Conservation (phyloP, 768 basidiomycete genomes). For the Leccinum uliginosum region DNA sequence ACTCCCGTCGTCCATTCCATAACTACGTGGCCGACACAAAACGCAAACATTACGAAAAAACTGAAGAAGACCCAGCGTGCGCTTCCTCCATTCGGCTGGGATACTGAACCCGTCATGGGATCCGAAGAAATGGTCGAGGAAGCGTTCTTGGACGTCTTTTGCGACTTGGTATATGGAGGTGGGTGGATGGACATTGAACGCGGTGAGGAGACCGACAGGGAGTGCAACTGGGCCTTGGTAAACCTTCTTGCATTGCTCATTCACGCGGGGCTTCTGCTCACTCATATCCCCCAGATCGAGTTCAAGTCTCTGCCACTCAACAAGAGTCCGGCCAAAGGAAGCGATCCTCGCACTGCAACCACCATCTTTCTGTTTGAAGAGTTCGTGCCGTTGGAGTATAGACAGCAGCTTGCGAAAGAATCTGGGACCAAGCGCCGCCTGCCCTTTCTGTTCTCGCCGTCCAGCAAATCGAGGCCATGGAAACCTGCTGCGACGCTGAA, state of each 20-base stretch:
- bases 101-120: slow-evolving; percentile 79
- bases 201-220: slow-evolving; percentile 68
- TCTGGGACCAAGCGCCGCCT: slow-evolving; percentile 55
- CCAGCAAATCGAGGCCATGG: slow-evolving; percentile 52
- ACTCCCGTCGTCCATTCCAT: slow-evolving; percentile 53
- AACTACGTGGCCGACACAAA: slow-evolving; percentile 69
- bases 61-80: slow-evolving; percentile 72
- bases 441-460: slow-evolving; percentile 62
- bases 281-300: slow-evolving; percentile 60
- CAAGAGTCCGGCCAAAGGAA: slow-evolving; percentile 14
- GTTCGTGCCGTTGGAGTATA: slow-evolving; percentile 85
- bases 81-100: slow-evolving; percentile 88
- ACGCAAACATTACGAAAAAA: slow-evolving; percentile 68
- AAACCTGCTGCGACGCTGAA: slow-evolving; percentile 81
- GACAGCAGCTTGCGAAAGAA: slow-evolving; percentile 62
- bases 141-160: slow-evolving; percentile 83
- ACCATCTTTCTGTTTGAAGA: slow-evolving; percentile 88
- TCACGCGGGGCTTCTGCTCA: background rate
- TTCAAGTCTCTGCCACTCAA: slow-evolving; percentile 70
- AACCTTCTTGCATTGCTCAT: slow-evolving; percentile 24
- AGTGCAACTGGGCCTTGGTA: slow-evolving; percentile 92
- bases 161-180: slow-evolving; percentile 74
- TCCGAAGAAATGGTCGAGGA: slow-evolving; percentile 83
- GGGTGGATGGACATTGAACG: slow-evolving; percentile 83
- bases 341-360: slow-evolving; percentile 69